Percentiles rank a stretch among this genome's conserved stretches.
Conservation (phyloP, 225 moss, liverwort and hornwort genomes). For the Physcomitrellopsis africana region DNA sequence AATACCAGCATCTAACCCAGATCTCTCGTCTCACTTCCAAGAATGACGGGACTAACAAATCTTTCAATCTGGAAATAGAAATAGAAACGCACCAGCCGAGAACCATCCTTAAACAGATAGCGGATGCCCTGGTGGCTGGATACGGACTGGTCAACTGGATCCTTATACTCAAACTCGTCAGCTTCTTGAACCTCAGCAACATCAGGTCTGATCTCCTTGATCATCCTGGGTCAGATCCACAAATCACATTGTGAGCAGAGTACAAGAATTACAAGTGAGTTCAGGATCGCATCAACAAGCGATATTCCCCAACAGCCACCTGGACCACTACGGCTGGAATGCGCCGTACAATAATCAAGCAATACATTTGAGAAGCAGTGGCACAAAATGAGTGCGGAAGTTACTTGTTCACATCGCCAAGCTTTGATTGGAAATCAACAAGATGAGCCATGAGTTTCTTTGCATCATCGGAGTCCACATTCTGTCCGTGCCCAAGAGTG, state of each 20-base stretch:
- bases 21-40: too few species aligned
- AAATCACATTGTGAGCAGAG: background rate
- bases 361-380: background rate
- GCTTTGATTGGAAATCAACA: conserved; percentile 81
- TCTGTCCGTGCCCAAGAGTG: conserved; percentile 46
- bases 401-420: conserved; percentile 74
- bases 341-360: background rate
- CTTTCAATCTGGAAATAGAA: background rate
- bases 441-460: conserved; percentile 89
- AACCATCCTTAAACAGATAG: conserved; percentile 95
- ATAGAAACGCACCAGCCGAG: conserved; percentile 70
- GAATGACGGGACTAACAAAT: background rate
- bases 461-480: conserved; percentile 90
- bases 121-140: conserved; percentile 97
- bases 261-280: background rate
- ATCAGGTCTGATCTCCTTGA: conserved; percentile 68
- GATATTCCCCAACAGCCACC: background rate
- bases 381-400: conserved; percentile 2
- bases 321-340: background rate
- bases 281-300: background rate
- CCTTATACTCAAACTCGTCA: conserved; percentile 98
- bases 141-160: conserved; percentile 91
- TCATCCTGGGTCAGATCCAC: conserved; percentile 43
- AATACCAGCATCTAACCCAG: too few species aligned
- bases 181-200: conserved; percentile 78